Conservation (phyloP, 139 green algal species). For the Gonium pectorale region DNA sequence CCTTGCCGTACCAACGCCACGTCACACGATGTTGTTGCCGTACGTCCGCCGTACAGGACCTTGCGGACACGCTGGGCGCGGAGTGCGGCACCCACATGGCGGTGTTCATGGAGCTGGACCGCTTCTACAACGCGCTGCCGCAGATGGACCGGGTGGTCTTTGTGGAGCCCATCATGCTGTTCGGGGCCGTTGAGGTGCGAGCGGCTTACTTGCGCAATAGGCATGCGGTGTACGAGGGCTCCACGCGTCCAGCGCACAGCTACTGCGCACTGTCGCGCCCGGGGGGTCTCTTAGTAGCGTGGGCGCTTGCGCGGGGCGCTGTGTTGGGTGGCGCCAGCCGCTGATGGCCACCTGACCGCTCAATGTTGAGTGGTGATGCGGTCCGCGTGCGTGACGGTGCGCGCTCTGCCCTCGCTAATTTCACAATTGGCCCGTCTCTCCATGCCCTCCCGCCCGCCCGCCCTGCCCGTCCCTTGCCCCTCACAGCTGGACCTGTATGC, state of each 20-base stretch:
- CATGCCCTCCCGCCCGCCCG: neutral
- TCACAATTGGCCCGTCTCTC: neutral
- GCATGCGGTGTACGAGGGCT: neutral
- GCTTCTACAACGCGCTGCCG: neutral
- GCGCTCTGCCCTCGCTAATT: neutral
- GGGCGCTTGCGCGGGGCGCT: neutral
- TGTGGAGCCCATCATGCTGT: slow-evolving; percentile 33
- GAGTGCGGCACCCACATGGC: neutral
- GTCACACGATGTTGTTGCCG: neutral
- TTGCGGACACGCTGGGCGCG: slow-evolving; percentile 1
- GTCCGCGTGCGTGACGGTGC: neutral
- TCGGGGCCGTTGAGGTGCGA: neutral
- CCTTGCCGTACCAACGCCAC: neutral
- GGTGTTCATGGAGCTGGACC: slow-evolving; percentile 15
- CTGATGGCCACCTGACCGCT: neutral
- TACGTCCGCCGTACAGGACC: neutral
- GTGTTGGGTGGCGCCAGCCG: neutral
- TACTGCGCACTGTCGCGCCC: neutral
- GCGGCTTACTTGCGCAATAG: too few species aligned
- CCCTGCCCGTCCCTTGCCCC: neutral
- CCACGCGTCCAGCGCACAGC: neutral
- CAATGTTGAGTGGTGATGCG: neutral
- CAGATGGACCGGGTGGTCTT: slow-evolving; percentile 25
- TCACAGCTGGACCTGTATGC: slow-evolving; percentile 20
- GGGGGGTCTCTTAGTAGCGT: neutral